Evolutionary conservation across 805 yeast species (phyloP), one percentile per base, ranked within the genome.

Genomic region (Pichia cephalocereana): DNA sequence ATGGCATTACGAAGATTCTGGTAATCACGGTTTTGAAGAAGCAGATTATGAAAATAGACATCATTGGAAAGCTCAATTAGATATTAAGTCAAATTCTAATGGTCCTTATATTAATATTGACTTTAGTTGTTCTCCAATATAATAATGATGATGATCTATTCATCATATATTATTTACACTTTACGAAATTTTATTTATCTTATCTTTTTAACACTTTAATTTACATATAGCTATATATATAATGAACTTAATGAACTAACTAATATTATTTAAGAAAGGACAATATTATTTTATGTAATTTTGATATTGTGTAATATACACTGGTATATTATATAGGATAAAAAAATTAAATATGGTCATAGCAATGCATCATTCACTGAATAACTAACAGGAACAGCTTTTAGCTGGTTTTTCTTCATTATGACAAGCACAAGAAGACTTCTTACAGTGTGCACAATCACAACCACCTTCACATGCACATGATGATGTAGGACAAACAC

Each of bases 31-130:
- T 4, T 74, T 74, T 53, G 57, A 59, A 15, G 70, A 70, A 50
- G 69, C 67, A 34, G 76, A 71, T 52, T 78, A 75, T 48, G 41
- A 59, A 50, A 62, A 56, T 45, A 63, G 76, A 57, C 75, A 79
- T 55, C 82, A 79, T 59, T 83, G 84, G 78, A 79, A 72, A 54
- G 75, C 82, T 48, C 75, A 74, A 53, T 74, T 83, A 58, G 76
- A 74, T 47, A 83, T 83, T 46, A 75, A 72, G 53, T 80, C 86
- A 60, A 79, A 79, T 63, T 80, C 81, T 48, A 77, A 78, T 50
- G 77, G 76, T 58, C 86, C 91, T 19, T 63, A 73, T 65, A 82
- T 83, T 45, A 79, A 75, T 48, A 83, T 83, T 23, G 82, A 78
- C 56, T 82, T 82, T 60, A 15, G 15, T n/a, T 47, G 50, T 27